phyloP scores from a whole-genome alignment of 176 grass and related monocot species.

The Elaeis guineensis region DNA sequence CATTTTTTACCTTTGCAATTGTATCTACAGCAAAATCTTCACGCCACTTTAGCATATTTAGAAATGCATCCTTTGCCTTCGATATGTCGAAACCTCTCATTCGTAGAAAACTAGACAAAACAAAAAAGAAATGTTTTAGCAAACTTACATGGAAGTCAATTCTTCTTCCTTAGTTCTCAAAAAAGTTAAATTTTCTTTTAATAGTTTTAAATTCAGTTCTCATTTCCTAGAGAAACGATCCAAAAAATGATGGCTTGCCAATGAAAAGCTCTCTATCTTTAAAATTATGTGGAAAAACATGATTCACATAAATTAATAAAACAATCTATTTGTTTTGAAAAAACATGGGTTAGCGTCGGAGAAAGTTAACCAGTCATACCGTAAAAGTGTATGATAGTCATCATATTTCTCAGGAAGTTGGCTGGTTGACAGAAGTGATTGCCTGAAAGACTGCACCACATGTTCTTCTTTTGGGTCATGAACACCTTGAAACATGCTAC shows the following conservation, averaged over 20 bases:
- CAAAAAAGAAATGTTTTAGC: background rate
- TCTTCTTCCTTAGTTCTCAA: too few species aligned
- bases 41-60: conserved; percentile 98
- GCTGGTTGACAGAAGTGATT: conserved; percentile 50
- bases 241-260: too few species aligned
- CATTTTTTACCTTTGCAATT: conserved; percentile 47
- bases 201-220: too few species aligned
- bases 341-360: background rate
- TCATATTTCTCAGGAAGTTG: conserved; percentile 77
- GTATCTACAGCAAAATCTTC: conserved; percentile 60
- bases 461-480: conserved; percentile 61
- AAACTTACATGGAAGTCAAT: too few species aligned
- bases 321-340: too few species aligned
- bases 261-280: too few species aligned
- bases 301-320: too few species aligned
- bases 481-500: conserved; percentile 26
- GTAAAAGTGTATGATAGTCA: conserved; percentile 82
- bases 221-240: too few species aligned
- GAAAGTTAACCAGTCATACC: conserved; percentile 29
- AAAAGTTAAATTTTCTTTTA: too few species aligned
- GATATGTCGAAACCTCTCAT: conserved; percentile 65
- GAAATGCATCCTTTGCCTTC: conserved; percentile 78
- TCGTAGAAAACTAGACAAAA: conserved; percentile 57
- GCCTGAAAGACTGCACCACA: conserved; percentile 47
- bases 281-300: too few species aligned